Conservation (phyloP, 2,329 filamentous ascomycete species). For the Coniochaeta sp. region DNA sequence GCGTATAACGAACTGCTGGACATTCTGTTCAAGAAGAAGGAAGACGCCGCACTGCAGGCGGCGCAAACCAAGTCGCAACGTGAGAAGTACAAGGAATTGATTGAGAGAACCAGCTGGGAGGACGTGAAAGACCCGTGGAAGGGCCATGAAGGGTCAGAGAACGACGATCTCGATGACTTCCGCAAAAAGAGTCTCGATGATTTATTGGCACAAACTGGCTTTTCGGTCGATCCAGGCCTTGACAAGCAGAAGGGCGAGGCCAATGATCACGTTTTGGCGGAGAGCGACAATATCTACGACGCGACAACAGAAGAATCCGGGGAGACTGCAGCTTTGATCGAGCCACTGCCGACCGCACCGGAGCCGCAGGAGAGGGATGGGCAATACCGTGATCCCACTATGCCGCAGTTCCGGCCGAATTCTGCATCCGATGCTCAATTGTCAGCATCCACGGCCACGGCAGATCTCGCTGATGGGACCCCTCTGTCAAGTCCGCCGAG, state of each 20-base stretch:
- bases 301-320: not conserved
- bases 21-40: conserved; percentile 72
- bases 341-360: not conserved
- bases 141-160: not conserved
- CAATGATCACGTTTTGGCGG: conserved; percentile 9
- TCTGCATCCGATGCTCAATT: conserved; percentile 13
- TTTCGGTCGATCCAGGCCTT: conserved; percentile 25
- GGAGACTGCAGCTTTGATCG: not conserved
- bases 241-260: conserved; percentile 11
- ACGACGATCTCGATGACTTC: not conserved
- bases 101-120: conserved; percentile 24
- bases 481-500: not conserved
- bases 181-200: conserved; percentile 27
- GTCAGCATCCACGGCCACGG: not conserved
- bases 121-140: conserved; percentile 5
- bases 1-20: conserved; percentile 91
- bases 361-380: not conserved
- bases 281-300: conserved; percentile 5
- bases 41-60: conserved; percentile 66
- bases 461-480: not conserved
- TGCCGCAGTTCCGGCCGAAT: conserved; percentile 64
- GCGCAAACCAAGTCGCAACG: conserved; percentile 56
- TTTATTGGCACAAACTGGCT: conserved; percentile 37
- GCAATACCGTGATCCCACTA: conserved; percentile 46
- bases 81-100: conserved; percentile 42